Evolutionary conservation across 225 moss, liverwort and hornwort species (phyloP), one percentile per base, ranked within the genome.

Genomic region (Ulota crispa): DNA sequence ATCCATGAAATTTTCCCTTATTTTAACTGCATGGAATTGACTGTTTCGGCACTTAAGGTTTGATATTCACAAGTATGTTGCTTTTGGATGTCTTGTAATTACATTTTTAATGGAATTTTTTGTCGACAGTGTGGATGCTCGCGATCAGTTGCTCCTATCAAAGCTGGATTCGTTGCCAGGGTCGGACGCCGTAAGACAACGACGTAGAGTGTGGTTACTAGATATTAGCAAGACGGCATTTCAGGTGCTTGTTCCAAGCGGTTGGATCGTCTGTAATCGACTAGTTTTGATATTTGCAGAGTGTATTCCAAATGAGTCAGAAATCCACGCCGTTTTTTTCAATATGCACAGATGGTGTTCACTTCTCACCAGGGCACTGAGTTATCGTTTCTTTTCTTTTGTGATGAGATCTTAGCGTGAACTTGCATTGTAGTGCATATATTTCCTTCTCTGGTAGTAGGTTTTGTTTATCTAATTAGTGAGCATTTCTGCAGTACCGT

Each of bases 161-260:
- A 96, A 83, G 95, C 95, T 72, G 95, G 95, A 83, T 95, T 95
- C 34, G 96, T 96, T 77, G 95, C 95, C 3, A 93, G 95, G 83
- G 95, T 96, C 73, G 95, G 96, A 37, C 93, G 96, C 55, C 89
- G 94, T 23, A 93, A 93, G 82, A 88, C 92, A 42, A 94, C 92
- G 19, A 94, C 93, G 69, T 96, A 91, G 83, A 73, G 70, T 54
- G 77, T 70, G 69, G 64, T 50, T 77, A 8, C 55, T 80, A 65
- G 72, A 24, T 73, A 50, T 52, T 68, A 82, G 42, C 30, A 62
- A 31, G 75, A 62, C 60, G 53, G 61, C 60, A 79, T 57, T 73
- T 39, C 83, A 69, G 52, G 42, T 80, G 64, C 63, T 76, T 79
- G 72, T 78, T 70, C 10, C 78, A 63, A 67, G 55, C 31, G 72